phyloP scores from a whole-genome alignment of 495 filamentous ascomycete genomes.

The Cercophora newfieldiana region DNA sequence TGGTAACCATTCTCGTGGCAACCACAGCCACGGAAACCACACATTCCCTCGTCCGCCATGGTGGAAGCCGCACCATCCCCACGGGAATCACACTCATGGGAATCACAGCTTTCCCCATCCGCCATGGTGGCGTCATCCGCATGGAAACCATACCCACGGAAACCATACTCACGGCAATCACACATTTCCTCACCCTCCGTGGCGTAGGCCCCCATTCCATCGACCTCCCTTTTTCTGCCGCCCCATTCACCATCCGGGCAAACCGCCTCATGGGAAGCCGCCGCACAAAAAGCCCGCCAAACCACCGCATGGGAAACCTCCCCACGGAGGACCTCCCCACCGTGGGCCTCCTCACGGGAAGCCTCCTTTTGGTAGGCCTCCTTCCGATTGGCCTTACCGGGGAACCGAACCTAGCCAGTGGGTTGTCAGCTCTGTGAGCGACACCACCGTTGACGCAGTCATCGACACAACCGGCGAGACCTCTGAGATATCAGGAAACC shows the following conservation, averaged over 20 bases:
- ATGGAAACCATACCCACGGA: slow-evolving; percentile 22
- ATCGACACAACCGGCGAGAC: too few species aligned
- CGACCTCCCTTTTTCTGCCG: slow-evolving; percentile 14
- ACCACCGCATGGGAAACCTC: slow-evolving; percentile 26
- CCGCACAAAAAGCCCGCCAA: too few species aligned
- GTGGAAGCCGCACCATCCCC: neutral
- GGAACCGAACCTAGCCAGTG: neutral
- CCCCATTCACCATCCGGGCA: slow-evolving; percentile 18
- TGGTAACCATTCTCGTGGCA: slow-evolving; percentile 10
- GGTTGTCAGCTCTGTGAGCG: neutral
- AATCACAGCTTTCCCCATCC: slow-evolving; percentile 8
- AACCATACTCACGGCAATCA: slow-evolving; percentile 25
- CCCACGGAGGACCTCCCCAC: slow-evolving; percentile 7
- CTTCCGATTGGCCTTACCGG: neutral
- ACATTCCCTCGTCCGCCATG: slow-evolving; percentile 18
- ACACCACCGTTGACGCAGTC: too few species aligned
- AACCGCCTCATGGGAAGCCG: slow-evolving; percentile 17
- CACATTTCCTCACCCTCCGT: slow-evolving; percentile 25
- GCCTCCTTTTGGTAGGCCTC: neutral
- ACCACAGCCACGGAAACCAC: slow-evolving; percentile 18
- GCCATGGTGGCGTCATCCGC: slow-evolving; percentile 7
- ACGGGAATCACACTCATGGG: neutral
- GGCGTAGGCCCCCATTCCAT: slow-evolving; percentile 25
- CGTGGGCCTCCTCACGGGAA: slow-evolving; percentile 5
- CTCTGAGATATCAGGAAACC: too few species aligned